Conservation (phyloP, 1,284 basidiomycete species). For the Microbotryum intermedium region DNA sequence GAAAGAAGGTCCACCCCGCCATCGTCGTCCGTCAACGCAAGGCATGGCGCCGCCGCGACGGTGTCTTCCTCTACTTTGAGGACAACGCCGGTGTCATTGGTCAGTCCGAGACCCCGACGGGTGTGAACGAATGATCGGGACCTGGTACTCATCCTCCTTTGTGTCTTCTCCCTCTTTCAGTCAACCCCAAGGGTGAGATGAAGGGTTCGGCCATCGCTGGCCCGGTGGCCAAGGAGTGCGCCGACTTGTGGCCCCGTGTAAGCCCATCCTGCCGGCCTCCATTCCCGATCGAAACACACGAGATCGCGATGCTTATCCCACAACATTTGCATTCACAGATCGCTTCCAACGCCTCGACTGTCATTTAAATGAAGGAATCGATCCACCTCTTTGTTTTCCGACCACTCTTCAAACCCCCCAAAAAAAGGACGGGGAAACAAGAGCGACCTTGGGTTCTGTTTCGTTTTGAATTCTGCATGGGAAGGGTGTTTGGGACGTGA, state of each 20-base stretch:
- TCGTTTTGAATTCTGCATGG: too few relatives aligned
- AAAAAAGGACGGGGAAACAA: too few relatives aligned
- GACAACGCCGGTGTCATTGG: conserved; percentile 93
- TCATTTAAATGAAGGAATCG: conserved; percentile 53
- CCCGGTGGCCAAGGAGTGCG: conserved; percentile 91
- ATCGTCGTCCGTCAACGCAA: conserved; percentile 97
- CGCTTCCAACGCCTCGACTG: conserved; percentile 88
- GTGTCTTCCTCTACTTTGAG: conserved; percentile 99
- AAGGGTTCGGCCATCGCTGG: conserved; percentile 99
- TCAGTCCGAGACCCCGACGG: background rate
- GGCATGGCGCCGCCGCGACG: conserved; percentile 94
- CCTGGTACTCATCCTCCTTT: too few relatives aligned
- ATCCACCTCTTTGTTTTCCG: too few relatives aligned
- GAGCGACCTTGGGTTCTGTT: too few relatives aligned
- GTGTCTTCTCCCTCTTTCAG: background rate
- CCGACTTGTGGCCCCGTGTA: conserved; percentile 99
- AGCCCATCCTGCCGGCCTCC: conserved; percentile 41
- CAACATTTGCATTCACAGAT: background rate
- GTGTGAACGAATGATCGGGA: too few relatives aligned
- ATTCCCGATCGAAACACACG: background rate
- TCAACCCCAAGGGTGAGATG: conserved; percentile 99
- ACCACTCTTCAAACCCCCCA: too few relatives aligned
- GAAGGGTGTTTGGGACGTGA: too few relatives aligned
- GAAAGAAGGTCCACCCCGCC: conserved; percentile 99
- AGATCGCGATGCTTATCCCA: background rate